A percentile compares a stretch with the other conserved stretches of the same genome.
Evolutionary conservation across 768 basidiomycete species (phyloP).

Genomic region (Xerocomellus dryophilus): DNA sequence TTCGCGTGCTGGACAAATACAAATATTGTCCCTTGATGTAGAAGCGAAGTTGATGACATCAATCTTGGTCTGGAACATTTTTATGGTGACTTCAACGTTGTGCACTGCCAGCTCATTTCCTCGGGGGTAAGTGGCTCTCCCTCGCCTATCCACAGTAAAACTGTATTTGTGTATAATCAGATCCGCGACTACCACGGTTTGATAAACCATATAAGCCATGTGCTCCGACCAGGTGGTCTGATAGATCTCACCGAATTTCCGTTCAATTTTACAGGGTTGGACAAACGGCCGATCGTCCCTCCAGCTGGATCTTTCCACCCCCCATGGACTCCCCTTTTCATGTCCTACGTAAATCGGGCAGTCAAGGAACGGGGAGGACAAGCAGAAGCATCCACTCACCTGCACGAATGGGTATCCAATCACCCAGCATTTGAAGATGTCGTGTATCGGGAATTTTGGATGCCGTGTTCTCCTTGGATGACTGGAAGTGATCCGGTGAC

Average conservation of each 20-base stretch:
- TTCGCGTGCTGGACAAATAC: constrained; percentile 1
- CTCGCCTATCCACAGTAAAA: constrained; percentile 12
- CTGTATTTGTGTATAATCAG: constrained; percentile 35
- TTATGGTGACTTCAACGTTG: constrained; percentile 73
- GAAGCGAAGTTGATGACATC: constrained; percentile 82
- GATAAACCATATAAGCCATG: constrained; percentile 62
- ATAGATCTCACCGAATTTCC: constrained; percentile 67
- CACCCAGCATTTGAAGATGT: constrained; percentile 60
- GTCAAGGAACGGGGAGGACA: constrained; percentile 57
- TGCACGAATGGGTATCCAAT: constrained; percentile 51
- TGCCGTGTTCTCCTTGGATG: constrained; percentile 57
- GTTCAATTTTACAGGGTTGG: constrained; percentile 56
- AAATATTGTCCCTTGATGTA: constrained; percentile 26
- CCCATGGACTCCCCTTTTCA: constrained; percentile 64
- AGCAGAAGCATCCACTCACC: constrained; percentile 56
- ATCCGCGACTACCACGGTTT: constrained; percentile 64
- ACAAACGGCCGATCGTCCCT: constrained; percentile 44
- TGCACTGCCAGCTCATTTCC: constrained; percentile 67
- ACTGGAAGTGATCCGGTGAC: constrained; percentile 20
- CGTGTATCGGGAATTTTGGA: constrained; percentile 56
- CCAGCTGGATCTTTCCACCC: constrained; percentile 41
- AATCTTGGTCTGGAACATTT: constrained; percentile 83
- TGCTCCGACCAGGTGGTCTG: constrained; percentile 69
- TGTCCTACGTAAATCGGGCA: constrained; percentile 52
- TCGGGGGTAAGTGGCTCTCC: constrained; percentile 57